Base-by-base conservation (phyloP, 768 basidiomycete species). In the Lentinus brumalis region DNA sequence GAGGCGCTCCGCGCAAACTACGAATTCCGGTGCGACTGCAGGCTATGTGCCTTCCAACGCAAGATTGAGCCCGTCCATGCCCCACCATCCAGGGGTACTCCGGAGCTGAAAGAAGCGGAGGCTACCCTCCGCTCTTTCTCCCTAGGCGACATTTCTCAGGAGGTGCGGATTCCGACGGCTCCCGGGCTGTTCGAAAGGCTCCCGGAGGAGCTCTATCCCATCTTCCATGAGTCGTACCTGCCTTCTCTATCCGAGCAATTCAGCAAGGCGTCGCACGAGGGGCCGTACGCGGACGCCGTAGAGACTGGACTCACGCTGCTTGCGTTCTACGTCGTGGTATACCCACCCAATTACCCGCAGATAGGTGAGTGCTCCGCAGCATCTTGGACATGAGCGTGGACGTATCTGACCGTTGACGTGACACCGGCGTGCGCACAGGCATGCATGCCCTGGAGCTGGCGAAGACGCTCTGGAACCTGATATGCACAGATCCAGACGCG, bases 311-410 rank as follows among this genome's bases (percentile, higher is more conserved):
- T 79, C 40, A 81, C 82, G 1, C 74, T 92, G 14, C 74, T 91
- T 18, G 86, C 86, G 1, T 73, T 90, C 7, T 94, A 93, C 71
- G 67, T 81, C 11, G 68, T 89, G 54, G 77, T 92, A 49, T 94
- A 94, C 67, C 90, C 92, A 1, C 75, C 73, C 2, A 87, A 88
- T 67, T 92, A 91, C 71, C 92, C 91, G n/a, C 89, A 92, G 65
- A 90, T 87, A 29, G 92, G 92, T 90, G 56, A 64, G 81, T 71
- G 4, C 32, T 35, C 12, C 38, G 15, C 18, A 42, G 10, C 16
- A 15, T 50, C 14, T 7, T 30, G 8, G 46, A 49, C 21, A 26
- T 44, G 8, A 50, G 21, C 56, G 29, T 57, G 9, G 46, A 26
- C 35, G 35, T 35, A 35, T 35, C 7, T 35, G 35, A 35, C 35